These are phyloP conservation scores for Dictyostelium brefeldianum DNA, from an alignment of 78 protist genomes.

Conservation along the genomic window DNA sequence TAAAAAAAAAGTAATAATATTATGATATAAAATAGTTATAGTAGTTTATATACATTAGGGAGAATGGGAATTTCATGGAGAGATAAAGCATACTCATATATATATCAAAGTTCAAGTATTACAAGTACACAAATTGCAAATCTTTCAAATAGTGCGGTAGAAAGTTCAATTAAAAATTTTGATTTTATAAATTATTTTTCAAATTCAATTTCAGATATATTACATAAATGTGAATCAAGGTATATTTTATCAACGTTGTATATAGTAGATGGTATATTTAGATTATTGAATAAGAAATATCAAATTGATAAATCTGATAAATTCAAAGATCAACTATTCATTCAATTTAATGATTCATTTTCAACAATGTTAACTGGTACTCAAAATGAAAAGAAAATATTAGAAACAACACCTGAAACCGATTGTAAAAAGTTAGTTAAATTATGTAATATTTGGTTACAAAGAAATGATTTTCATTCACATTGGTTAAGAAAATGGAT, in stretches of 20 bases:
- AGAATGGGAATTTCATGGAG: slow-evolving; percentile 5
- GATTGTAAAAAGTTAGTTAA: slow-evolving; percentile 5
- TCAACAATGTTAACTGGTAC: neutral
- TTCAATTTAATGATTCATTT: neutral
- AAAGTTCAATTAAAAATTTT: neutral
- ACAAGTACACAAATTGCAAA: neutral
- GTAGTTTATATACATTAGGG: too few species aligned
- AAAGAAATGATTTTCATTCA: neutral
- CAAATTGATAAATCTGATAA: neutral
- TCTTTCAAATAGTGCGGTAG: neutral
- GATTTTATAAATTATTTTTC: neutral
- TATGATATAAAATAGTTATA: too few species aligned
- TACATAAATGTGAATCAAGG: neutral
- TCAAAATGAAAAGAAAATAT: slow-evolving; percentile 7
- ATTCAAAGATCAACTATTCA: neutral
- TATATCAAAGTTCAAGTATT: neutral
- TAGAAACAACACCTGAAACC: neutral
- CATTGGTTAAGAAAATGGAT: slow-evolving; percentile 4
- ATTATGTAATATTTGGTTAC: slow-evolving; percentile 6
- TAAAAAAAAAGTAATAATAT: neutral
- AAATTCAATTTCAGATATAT: neutral
- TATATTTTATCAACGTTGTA: slow-evolving; percentile 6
- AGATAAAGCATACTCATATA: neutral
- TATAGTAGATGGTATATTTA: slow-evolving; percentile 19
- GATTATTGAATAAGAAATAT: neutral